Evolutionary conservation across 257 asterid genomes (phyloP), one percentile per base, ranked within the genome.

Genomic region (Agastache rugosa): DNA sequence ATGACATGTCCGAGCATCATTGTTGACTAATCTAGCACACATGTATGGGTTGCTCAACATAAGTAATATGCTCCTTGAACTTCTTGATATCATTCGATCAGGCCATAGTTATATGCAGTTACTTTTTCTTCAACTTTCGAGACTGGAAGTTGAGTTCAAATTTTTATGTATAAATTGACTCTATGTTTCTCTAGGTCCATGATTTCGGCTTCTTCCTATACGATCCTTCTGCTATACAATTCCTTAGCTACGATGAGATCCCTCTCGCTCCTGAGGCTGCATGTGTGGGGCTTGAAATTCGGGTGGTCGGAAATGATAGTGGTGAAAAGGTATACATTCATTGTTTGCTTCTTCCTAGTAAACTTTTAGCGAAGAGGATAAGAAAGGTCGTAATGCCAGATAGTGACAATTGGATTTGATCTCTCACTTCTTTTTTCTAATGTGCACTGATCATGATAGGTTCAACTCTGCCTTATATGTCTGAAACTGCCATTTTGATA

Each of bases 261-360:
- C 96, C 96, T 75, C 98, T 95, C 69, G 91, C 97, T 70, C 98
- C 98, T 5, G 98, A 92, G 83, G 97, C 93, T 75, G 98, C 99
- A 72, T 88, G 90, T 54, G 99, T 95, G 51, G 99, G 99, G 74
- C 93, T 92, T 62, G 99, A 95, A 77, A 92, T 95, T 75, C 88
- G 99, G 90, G 99, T 95, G 75, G 99, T 95, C 11, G 99, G 99
- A 27, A 95, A 95, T 82, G 99, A 95, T 78, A 95, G 99, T 85
- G 99, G 99, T 74, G 99, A 95, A 84, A 95, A 95, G 99, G 99
- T 90, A 86, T 73, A 81, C 42, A 54, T 5, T 67, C 34, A 29
- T 50, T 62, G 67, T 65, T 50, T 76, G 59, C 34, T 58, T 51
- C 67, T 75, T 85, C 39, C 68, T 63, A 31, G 58, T 54, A 69